Percentiles rank a stretch among this genome's conserved stretches.
Conservation (phyloP, 345 rosid genomes). For the Eucalyptus leucophloia region DNA sequence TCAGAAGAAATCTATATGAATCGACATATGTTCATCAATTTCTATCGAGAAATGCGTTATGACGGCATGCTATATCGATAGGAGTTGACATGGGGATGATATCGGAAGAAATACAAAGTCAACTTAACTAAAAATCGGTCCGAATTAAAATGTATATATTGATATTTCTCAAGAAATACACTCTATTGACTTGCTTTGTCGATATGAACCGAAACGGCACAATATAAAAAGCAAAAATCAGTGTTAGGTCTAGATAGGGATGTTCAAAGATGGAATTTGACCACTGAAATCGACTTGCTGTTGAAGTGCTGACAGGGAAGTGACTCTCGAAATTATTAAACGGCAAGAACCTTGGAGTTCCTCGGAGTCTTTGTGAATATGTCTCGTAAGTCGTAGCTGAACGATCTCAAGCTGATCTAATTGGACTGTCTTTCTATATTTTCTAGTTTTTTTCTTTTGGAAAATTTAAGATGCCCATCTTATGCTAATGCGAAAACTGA, state of each 20-base stretch:
- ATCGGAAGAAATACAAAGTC: neutral
- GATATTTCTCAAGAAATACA: neutral
- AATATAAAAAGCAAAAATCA: neutral
- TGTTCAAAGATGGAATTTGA: neutral
- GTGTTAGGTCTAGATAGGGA: neutral
- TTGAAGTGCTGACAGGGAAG: neutral
- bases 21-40: neutral
- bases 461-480: neutral
- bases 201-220: neutral
- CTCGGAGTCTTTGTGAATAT: neutral
- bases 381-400: neutral
- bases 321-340: neutral
- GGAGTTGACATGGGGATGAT: neutral
- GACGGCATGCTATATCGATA: rapidly evolving
- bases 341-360: neutral
- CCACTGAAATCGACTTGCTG: neutral
- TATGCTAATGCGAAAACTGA: neutral
- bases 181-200: neutral
- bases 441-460: neutral
- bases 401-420: neutral
- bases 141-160: neutral
- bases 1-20: rapidly evolving
- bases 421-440: neutral
- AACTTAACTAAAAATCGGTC: neutral
- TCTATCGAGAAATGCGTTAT: neutral